A percentile compares a stretch with the other conserved stretches of the same genome.
Conservation (phyloP, 2,329 filamentous ascomycete genomes). For the Elsinoe perseae region DNA sequence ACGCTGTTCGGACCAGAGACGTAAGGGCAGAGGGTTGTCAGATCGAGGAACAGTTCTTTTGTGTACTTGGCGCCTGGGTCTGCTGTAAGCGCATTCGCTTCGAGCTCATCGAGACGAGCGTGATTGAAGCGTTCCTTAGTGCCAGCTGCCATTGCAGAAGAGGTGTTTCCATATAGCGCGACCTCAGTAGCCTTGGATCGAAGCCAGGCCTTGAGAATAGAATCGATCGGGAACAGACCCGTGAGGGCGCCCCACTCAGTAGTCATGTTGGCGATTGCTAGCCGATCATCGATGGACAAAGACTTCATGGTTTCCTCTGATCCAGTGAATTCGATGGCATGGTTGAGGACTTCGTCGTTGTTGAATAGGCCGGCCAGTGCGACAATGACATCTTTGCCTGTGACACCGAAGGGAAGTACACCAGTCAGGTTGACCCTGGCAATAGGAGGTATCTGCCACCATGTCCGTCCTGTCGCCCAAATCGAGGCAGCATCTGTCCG, state of each 20-base stretch:
- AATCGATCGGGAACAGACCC: constrained; percentile 75
- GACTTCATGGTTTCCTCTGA: constrained; percentile 67
- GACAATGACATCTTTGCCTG: constrained; percentile 90
- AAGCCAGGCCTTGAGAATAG: constrained; percentile 63
- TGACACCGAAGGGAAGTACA: constrained; percentile 67
- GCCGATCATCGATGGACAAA: constrained; percentile 62
- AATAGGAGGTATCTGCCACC: constrained; percentile 83
- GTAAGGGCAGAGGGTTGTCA: constrained; percentile 75
- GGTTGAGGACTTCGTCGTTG: constrained; percentile 82
- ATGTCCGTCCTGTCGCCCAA: constrained; percentile 74
- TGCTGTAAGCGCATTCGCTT: constrained; percentile 57
- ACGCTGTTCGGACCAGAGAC: constrained; percentile 86
- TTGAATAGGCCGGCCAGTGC: constrained; percentile 81
- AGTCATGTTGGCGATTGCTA: constrained; percentile 75
- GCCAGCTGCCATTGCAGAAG: constrained; percentile 31
- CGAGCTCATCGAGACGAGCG: constrained; percentile 62
- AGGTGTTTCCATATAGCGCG: constrained; percentile 50
- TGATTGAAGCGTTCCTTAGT: constrained; percentile 61
- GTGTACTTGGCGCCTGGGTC: constrained; percentile 74
- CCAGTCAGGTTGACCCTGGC: constrained; percentile 74
- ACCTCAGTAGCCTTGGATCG: constrained; percentile 66
- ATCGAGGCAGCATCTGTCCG: constrained; percentile 80
- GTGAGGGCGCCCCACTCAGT: constrained; percentile 72
- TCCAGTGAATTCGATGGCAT: constrained; percentile 80
- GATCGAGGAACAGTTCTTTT: constrained; percentile 72